Evolutionary conservation across 2,329 filamentous ascomycete genomes (phyloP).

Genomic region (Fonsecaea pugnacius): DNA sequence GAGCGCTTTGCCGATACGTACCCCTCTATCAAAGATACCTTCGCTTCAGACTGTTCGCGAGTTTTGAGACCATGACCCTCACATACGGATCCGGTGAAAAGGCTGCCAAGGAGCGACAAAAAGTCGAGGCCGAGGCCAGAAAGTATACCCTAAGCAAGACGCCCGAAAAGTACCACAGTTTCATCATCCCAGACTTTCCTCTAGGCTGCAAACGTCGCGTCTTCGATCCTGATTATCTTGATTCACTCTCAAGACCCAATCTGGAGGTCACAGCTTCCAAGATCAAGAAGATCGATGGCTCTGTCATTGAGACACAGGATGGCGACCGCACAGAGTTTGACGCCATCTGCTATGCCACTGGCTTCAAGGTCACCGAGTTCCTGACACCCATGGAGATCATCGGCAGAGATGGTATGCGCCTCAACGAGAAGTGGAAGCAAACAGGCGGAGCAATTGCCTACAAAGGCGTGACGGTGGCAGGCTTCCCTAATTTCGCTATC

Average conservation of each 20-base stretch:
- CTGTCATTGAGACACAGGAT: conserved; percentile 11
- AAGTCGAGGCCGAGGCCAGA: conserved; percentile 14
- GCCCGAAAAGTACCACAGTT: conserved; percentile 63
- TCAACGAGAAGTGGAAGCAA: conserved; percentile 42
- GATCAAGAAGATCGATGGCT: conserved; percentile 13
- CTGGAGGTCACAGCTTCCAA: conserved; percentile 52
- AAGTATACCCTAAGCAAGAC: conserved; percentile 53
- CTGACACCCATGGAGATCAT: conserved; percentile 42
- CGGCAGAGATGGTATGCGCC: conserved; percentile 36
- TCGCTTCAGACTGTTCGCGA: conserved; percentile 15
- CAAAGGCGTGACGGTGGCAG: conserved; percentile 54
- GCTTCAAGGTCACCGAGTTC: conserved; percentile 45
- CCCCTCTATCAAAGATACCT: conserved; percentile 19
- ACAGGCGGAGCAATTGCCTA: conserved; percentile 42
- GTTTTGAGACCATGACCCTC: conserved; percentile 44
- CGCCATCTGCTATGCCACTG: conserved; percentile 43
- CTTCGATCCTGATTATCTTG: conserved; percentile 61
- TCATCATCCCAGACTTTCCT: conserved; percentile 65
- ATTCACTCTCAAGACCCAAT: conserved; percentile 57
- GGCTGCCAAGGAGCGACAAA: conserved; percentile 1
- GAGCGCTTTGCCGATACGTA: conserved; percentile 50
- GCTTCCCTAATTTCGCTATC: conserved; percentile 68
- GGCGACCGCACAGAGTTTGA: conserved; percentile 36
- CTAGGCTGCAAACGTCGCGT: conserved; percentile 68
- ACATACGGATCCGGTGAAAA: conserved; percentile 46